Percentiles rank a stretch among this genome's conserved stretches.
These are phyloP conservation scores for Umbelopsis isabellina DNA, from an alignment of 192 early-diverging fungal genomes.

Conservation along the genomic window DNA sequence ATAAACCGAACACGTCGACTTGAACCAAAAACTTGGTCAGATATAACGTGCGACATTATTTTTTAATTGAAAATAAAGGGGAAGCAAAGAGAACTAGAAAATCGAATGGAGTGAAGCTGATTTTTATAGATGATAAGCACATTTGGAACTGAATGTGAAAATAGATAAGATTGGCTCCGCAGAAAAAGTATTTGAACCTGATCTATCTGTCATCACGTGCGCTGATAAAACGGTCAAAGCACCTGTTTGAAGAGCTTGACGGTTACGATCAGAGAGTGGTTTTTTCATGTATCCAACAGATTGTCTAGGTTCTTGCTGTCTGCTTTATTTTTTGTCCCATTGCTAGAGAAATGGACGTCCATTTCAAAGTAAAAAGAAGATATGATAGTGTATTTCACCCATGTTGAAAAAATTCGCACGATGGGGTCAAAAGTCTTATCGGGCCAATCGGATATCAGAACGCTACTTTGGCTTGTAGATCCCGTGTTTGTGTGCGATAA, in stretches of 20 bases:
- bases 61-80: background rate
- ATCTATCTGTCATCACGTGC: conserved; percentile 20
- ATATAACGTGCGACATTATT: conserved; percentile 31
- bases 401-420: conserved; percentile 18
- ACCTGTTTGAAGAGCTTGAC: no score
- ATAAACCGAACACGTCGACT: conserved; percentile 33
- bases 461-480: conserved; percentile 4
- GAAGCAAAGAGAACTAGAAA: background rate
- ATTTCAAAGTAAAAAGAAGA: background rate
- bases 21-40: conserved; percentile 41
- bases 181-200: background rate
- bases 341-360: no score
- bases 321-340: no score
- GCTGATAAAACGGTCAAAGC: background rate
- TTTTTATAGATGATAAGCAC: conserved; percentile 10
- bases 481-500: conserved; percentile 9
- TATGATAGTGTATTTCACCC: background rate
- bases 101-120: background rate
- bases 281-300: no score
- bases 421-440: conserved; percentile 12
- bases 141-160: conserved; percentile 9
- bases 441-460: conserved; percentile 22
- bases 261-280: no score
- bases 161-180: conserved; percentile 22
- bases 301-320: no score